A percentile compares a stretch with the other conserved stretches of the same genome.
Evolutionary conservation across 768 basidiomycete genomes (phyloP).

Genomic region (Chiua virens): DNA sequence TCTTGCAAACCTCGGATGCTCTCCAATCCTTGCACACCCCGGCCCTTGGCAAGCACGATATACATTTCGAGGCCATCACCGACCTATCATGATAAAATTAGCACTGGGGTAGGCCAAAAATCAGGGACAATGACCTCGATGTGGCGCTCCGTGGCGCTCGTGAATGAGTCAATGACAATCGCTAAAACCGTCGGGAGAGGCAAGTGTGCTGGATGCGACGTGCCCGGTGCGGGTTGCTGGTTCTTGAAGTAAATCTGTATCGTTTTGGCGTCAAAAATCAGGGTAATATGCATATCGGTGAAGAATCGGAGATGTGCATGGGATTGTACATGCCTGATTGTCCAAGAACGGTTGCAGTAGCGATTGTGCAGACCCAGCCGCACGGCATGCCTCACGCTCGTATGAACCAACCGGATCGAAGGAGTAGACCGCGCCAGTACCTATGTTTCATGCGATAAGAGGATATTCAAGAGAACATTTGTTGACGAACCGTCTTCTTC

Average conservation of each 20-base stretch:
- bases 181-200: conserved; percentile 77
- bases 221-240: conserved; percentile 72
- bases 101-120: conserved; percentile 1
- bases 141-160: conserved; percentile 95
- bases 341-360: conserved; percentile 98
- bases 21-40: conserved; percentile 58
- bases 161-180: conserved; percentile 95
- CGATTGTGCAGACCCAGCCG: conserved; percentile 92
- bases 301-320: conserved; percentile 41
- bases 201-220: conserved; percentile 75
- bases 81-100: conserved; percentile 50
- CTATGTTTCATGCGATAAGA: conserved; percentile 39
- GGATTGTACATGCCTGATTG: conserved; percentile 75
- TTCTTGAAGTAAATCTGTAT: conserved; percentile 97
- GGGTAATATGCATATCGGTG: conserved; percentile 39
- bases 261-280: conserved; percentile 17
- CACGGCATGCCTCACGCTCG: conserved; percentile 95
- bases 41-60: conserved; percentile 73
- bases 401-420: conserved; percentile 99
- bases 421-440: conserved; percentile 97
- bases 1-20: conserved; percentile 60
- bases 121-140: conserved; percentile 69
- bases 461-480: neutral
- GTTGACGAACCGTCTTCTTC: conserved; percentile 85
- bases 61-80: conserved; percentile 95